A percentile compares a stretch with the other conserved stretches of the same genome.
Conservation (phyloP, 2,329 filamentous ascomycete species). For the Dothistroma pini region DNA sequence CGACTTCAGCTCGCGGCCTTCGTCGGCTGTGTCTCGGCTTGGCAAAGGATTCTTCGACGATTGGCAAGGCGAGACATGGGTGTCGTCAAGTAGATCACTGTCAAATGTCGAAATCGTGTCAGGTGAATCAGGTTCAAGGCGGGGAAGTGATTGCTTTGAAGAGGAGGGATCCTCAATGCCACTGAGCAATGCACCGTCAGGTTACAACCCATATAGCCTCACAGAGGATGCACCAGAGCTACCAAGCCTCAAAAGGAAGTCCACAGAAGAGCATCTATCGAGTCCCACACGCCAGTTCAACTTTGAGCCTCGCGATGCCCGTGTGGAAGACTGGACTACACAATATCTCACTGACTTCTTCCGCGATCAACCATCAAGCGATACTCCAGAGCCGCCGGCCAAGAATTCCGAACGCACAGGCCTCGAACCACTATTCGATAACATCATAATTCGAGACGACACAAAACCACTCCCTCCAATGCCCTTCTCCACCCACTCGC, state of each 20-base stretch:
- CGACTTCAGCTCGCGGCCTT: background rate
- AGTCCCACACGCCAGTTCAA: background rate
- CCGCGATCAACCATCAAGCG: conserved; percentile 11
- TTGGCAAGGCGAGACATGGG: background rate
- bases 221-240: background rate
- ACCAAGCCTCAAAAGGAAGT: background rate
- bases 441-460: background rate
- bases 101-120: background rate
- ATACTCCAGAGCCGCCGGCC: background rate
- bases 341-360: conserved; percentile 13
- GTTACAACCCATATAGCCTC: background rate
- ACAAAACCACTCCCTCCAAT: background rate
- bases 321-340: conserved; percentile 11
- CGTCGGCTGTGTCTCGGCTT: background rate
- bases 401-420: background rate
- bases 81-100: background rate
- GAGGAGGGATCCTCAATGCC: background rate
- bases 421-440: background rate
- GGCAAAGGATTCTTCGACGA: background rate
- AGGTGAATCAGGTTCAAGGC: background rate
- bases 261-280: background rate
- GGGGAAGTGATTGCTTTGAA: background rate
- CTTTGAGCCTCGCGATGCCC: conserved; percentile 14
- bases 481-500: background rate
- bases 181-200: background rate